These are phyloP conservation scores for Ustilago cynodontis DNA, from an alignment of 1,284 basidiomycete species.

Conservation along the genomic window DNA sequence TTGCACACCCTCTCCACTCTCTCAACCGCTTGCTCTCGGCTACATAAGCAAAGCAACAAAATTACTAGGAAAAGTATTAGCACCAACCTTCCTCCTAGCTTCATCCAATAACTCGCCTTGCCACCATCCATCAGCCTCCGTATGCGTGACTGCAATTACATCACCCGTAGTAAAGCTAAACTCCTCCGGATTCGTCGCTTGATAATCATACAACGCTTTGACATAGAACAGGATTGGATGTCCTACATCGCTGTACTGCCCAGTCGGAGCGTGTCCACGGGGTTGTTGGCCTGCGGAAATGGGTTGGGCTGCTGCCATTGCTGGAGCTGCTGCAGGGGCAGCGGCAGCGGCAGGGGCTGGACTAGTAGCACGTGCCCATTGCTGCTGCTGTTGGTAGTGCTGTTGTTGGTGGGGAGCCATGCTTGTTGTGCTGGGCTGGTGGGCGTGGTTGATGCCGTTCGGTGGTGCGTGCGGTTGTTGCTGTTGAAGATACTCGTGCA, in stretches of 20 bases:
- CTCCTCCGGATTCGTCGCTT: constrained; percentile 85
- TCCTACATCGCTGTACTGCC: constrained; percentile 82
- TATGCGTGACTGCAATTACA: constrained; percentile 90
- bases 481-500: constrained; percentile 68
- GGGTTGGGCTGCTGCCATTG: constrained; percentile 44
- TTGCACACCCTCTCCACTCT: background rate
- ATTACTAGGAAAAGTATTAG: constrained; percentile 91
- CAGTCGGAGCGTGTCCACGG: constrained; percentile 73
- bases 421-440: constrained; percentile 33
- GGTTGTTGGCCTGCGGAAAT: constrained; percentile 26
- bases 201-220: constrained; percentile 88
- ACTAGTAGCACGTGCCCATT: constrained; percentile 38
- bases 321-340: constrained; percentile 43
- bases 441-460: constrained; percentile 29
- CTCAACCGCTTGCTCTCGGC: background rate
- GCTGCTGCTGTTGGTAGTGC: constrained; percentile 13
- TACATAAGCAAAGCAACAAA: constrained; percentile 76
- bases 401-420: constrained; percentile 32
- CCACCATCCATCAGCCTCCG: constrained; percentile 96
- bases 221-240: constrained; percentile 82
- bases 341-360: constrained; percentile 30
- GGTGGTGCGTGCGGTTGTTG: constrained; percentile 45
- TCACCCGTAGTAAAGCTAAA: constrained; percentile 88
- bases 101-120: constrained; percentile 85
- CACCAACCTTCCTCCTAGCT: constrained; percentile 79